Conservation (phyloP, 2,329 filamentous ascomycete species). For the Ceratocystiopsis sp. region DNA sequence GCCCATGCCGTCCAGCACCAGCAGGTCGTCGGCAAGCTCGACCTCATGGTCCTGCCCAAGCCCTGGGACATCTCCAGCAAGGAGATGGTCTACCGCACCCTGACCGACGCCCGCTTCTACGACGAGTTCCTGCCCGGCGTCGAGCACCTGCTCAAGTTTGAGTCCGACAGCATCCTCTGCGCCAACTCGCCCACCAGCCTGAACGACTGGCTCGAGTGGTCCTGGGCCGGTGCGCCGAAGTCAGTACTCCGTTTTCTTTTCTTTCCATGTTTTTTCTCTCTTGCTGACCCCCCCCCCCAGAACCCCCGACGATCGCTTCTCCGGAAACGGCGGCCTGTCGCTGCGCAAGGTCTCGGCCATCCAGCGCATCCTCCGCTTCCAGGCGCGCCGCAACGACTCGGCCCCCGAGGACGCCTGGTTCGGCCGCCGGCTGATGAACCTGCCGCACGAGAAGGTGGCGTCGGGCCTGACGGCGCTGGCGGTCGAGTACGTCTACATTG, state of each 20-base stretch:
- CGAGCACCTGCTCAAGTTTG: conserved; percentile 37
- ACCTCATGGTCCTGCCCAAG: conserved; percentile 29
- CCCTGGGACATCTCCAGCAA: conserved; percentile 29
- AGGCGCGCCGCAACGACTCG: conserved; percentile 31
- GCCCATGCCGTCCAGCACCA: conserved; percentile 30
- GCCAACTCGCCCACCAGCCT: conserved; percentile 33
- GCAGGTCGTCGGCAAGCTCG: conserved; percentile 32
- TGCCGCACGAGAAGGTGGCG: conserved; percentile 32
- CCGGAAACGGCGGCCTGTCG: conserved; percentile 36
- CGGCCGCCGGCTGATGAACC: conserved; percentile 26
- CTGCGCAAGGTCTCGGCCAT: conserved; percentile 35
- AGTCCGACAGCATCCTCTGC: conserved; percentile 38
- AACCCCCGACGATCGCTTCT: conserved; percentile 24
- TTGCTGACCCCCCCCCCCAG: conserved; percentile 11
- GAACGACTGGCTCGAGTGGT: conserved; percentile 36
- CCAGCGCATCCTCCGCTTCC: conserved; percentile 27
- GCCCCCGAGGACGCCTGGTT: conserved; percentile 40
- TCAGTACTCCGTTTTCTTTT: conserved; percentile 12
- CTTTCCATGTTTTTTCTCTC: neutral
- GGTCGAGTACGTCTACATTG: conserved; percentile 31
- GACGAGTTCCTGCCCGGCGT: conserved; percentile 30
- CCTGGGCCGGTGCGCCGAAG: conserved; percentile 36
- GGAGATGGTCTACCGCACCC: conserved; percentile 28
- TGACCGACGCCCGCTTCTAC: conserved; percentile 36
- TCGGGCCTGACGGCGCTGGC: conserved; percentile 24